A percentile compares a stretch with the other conserved stretches of the same genome.
These are phyloP conservation scores for Balakata baccata DNA, from an alignment of 345 rosid genomes.

Conservation along the genomic window DNA sequence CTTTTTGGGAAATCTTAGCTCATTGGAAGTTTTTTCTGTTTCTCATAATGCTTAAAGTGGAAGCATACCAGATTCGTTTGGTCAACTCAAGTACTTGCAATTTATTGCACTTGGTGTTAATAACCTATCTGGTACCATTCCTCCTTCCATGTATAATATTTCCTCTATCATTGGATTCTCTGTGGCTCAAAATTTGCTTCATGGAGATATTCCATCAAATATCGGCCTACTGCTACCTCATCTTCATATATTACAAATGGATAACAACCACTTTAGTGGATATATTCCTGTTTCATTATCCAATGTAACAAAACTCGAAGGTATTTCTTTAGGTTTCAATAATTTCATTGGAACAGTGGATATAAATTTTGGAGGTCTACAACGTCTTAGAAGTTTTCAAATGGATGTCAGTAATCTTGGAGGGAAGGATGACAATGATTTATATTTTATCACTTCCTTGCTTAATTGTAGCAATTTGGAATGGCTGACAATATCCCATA, in stretches of 20 bases:
- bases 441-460: conserved; percentile 7
- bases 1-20: conserved; percentile 9
- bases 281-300: conserved; percentile 1
- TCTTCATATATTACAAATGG: background rate
- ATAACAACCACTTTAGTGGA: background rate
- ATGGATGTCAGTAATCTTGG: background rate
- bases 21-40: background rate
- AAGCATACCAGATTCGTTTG: background rate
- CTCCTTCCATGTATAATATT: background rate
- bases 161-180: background rate
- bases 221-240: background rate
- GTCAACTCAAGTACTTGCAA: background rate
- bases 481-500: background rate
- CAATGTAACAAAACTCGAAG: background rate
- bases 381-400: background rate
- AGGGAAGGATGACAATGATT: background rate
- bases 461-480: background rate
- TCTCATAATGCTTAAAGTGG: background rate
- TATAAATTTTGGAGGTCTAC: background rate
- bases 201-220: conserved; percentile 5
- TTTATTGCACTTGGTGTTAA: background rate
- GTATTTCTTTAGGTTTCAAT: background rate
- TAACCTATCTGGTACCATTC: background rate
- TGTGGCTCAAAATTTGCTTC: background rate
- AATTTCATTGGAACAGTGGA: background rate